Evolutionary conservation across 2,329 filamentous ascomycete species (phyloP), one percentile per base, ranked within the genome.

Genomic region (Fusarium poae): DNA sequence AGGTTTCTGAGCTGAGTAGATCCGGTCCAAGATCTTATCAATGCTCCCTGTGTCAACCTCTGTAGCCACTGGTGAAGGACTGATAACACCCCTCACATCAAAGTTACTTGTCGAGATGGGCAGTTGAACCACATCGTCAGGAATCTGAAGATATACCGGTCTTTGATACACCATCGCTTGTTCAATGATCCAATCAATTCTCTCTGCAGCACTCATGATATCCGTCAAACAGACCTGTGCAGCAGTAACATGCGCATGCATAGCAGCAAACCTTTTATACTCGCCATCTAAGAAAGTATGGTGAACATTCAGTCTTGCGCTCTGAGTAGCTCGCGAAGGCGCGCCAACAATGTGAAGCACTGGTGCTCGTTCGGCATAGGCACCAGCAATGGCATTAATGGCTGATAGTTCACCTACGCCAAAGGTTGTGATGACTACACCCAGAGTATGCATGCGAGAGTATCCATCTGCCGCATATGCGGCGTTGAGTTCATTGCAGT

Each of bases 401-500:
- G 60, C 60, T n/a, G 60, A 63, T 3, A 63, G n/a, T 2, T 63
- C 60, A 7, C 60, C 60, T 0, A 63, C 60, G 2, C 60, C 60
- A 45, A 63, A 63, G 0, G 60, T 63, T 0, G 60, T 63, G 11
- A 63, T 32, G 5, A 63, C 60, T 0, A 54, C 60, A 0, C 58
- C 54, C 4, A 63, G 35, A 6, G 43, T 39, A 3, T 63, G 35
- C 0, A 63, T 63, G 0, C 60, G 49, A 4, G 58, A 63, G 37
- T 63, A 63, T 1, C 49, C 60, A n/a, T 63, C 58, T 12, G 60
- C 58, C 5, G 60, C 15, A 2, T 63, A 63, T 0, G 60, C 50
- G 1, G 60, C 60, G 6, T 63, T 63, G 1, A 63, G 57, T 2
- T 63, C 60, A 5, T 63, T 63, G 50, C 60, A 63, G 32, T 63